Conservation (phyloP, 2,329 filamentous ascomycete species). For the Monosporascus sp. region DNA sequence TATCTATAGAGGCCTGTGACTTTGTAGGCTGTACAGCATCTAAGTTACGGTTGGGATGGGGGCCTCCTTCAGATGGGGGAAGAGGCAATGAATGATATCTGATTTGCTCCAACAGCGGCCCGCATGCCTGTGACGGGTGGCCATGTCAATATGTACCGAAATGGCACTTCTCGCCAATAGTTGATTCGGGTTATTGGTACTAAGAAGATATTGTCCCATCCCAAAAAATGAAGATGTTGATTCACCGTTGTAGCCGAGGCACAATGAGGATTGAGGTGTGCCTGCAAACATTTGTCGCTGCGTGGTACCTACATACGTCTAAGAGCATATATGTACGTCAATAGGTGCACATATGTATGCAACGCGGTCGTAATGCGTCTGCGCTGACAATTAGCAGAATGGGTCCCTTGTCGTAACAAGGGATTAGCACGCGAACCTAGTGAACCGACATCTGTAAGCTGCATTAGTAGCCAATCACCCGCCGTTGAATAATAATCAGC, state of each 20-base stretch:
- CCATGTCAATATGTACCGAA: no score
- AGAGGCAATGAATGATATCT: no score
- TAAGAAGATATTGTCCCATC: neutral
- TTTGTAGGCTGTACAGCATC: no score
- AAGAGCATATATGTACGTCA: neutral
- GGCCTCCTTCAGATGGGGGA: no score
- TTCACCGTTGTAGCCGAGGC: neutral
- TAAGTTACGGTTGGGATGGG: no score
- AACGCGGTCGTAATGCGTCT: neutral
- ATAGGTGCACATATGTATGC: neutral
- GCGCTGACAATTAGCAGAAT: no score
- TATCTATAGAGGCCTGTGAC: no score
- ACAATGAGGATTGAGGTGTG: neutral
- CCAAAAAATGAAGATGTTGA: neutral
- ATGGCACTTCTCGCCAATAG: no score
- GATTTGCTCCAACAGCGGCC: no score
- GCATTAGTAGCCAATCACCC: conserved; percentile 11
- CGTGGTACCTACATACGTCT: neutral
- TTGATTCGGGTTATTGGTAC: no score
- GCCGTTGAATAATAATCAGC: conserved; percentile 18
- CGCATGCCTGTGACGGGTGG: no score
- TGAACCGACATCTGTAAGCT: neutral
- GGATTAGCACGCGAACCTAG: neutral
- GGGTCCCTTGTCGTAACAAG: neutral
- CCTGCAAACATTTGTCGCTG: neutral